Conservation (phyloP, 495 filamentous ascomycete species). For the Penicillium coffeae region DNA sequence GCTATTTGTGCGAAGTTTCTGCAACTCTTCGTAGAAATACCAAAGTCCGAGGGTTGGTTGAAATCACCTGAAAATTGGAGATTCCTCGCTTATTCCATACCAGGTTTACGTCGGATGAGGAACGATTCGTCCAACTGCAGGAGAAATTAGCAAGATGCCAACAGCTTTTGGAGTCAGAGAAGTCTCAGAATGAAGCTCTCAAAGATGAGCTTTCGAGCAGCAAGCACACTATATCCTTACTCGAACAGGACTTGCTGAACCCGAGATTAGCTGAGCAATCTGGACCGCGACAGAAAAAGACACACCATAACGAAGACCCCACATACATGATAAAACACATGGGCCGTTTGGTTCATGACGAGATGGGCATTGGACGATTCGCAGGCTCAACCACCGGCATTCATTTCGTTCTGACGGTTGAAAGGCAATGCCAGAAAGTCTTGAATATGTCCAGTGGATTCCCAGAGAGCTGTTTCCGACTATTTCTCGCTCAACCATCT, state of each 20-base stretch:
- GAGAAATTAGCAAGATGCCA: slow-evolving; percentile 3
- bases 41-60: slow-evolving; percentile 9
- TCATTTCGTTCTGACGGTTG: slow-evolving; percentile 9
- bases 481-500: slow-evolving; percentile 4
- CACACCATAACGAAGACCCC: neutral
- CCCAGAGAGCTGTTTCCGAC: slow-evolving; percentile 9
- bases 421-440: slow-evolving; percentile 4
- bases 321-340: slow-evolving; percentile 13
- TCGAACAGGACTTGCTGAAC: slow-evolving; percentile 1
- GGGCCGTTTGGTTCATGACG: slow-evolving; percentile 10
- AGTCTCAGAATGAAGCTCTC: slow-evolving; percentile 1
- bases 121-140: slow-evolving; percentile 4
- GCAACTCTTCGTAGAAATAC: slow-evolving; percentile 6
- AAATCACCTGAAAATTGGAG: neutral
- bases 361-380: slow-evolving; percentile 4
- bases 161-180: slow-evolving; percentile 1
- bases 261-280: neutral
- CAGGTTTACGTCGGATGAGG: slow-evolving; percentile 2
- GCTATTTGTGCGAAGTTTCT: slow-evolving; percentile 7
- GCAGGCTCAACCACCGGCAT: slow-evolving; percentile 15
- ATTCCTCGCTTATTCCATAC: neutral
- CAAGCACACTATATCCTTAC: neutral
- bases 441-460: slow-evolving; percentile 2
- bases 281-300: neutral
- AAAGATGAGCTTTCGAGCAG: neutral